These are phyloP conservation scores for Hypoxylon sp. DNA, from an alignment of 2,329 filamentous ascomycete genomes.

Conservation along the genomic window DNA sequence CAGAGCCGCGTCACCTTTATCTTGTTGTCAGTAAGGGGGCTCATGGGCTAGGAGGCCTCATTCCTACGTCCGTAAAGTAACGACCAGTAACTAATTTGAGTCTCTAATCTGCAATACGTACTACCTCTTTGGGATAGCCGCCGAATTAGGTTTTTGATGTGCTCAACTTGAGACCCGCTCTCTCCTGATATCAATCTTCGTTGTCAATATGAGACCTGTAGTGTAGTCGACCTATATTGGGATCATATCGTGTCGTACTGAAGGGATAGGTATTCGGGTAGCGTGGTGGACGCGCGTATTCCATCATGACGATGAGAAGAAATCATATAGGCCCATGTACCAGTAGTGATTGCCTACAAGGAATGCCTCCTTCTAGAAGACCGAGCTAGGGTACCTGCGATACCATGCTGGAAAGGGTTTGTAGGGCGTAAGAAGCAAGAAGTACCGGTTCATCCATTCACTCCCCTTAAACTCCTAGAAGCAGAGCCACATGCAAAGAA, in stretches of 20 bases:
- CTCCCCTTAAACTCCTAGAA: neutral
- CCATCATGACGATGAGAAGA: neutral
- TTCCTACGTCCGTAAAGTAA: neutral
- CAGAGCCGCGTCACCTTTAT: slow-evolving; percentile 14
- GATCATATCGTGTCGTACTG: neutral
- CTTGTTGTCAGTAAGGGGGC: neutral
- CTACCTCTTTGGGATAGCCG: neutral
- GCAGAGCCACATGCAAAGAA: neutral
- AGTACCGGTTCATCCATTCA: neutral
- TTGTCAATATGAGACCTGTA: neutral
- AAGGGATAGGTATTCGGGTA: neutral
- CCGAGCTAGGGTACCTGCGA: neutral
- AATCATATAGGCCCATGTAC: neutral
- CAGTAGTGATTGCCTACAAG: neutral
- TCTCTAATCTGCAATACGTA: neutral
- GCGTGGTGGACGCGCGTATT: neutral
- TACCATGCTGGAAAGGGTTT: neutral
- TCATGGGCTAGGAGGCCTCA: slow-evolving; percentile 1
- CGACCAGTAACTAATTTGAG: neutral
- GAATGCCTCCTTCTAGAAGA: neutral
- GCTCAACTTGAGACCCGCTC: neutral
- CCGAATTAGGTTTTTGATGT: neutral
- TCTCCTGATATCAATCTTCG: neutral
- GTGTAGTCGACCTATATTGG: neutral
- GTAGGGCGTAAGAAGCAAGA: neutral